Percentiles rank a stretch among this genome's conserved stretches.
These are phyloP conservation scores for Cadophora sp. DNA, from an alignment of 2,329 filamentous ascomycete genomes.

Conservation along the genomic window DNA sequence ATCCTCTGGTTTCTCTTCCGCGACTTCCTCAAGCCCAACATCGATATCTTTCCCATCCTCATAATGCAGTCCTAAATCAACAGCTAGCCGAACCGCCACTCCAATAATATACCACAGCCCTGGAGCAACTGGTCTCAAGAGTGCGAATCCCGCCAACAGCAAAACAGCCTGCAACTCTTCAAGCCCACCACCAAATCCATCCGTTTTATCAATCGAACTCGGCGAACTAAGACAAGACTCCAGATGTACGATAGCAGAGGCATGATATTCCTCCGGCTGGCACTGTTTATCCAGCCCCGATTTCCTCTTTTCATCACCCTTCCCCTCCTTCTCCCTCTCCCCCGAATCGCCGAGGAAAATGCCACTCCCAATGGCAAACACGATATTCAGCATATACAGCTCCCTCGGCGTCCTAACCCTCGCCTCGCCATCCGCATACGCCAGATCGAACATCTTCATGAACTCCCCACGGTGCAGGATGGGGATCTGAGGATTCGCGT, in stretches of 20 bases:
- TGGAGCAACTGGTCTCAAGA: conserved; percentile 88
- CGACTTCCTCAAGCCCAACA: conserved; percentile 60
- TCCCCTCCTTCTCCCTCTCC: conserved; percentile 44
- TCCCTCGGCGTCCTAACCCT: conserved; percentile 76
- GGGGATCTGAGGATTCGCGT: conserved; percentile 95
- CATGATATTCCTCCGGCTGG: conserved; percentile 95
- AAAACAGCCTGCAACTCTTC: conserved; percentile 95
- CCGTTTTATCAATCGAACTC: conserved; percentile 58
- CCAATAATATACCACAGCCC: conserved; percentile 98
- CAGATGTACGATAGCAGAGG: conserved; percentile 89
- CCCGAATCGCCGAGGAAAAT: conserved; percentile 80
- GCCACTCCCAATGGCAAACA: conserved; percentile 93
- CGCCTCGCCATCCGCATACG: conserved; percentile 71
- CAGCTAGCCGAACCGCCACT: conserved; percentile 86
- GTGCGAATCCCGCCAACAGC: conserved; percentile 86
- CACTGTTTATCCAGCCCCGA: conserved; percentile 54
- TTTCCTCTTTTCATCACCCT: conserved; percentile 44
- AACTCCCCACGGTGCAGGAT: conserved; percentile 90
- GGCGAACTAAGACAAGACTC: conserved; percentile 76
- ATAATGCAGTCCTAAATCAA: conserved; percentile 91
- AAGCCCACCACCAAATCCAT: conserved; percentile 81
- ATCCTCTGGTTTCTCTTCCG: conserved; percentile 46
- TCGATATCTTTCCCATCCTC: conserved; percentile 79
- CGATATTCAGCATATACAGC: conserved; percentile 95
- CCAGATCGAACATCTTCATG: conserved; percentile 83